A percentile compares a stretch with the other conserved stretches of the same genome.
These are phyloP conservation scores for Sphaerulina musiva DNA, from an alignment of 2,329 filamentous ascomycete species.

Conservation along the genomic window DNA sequence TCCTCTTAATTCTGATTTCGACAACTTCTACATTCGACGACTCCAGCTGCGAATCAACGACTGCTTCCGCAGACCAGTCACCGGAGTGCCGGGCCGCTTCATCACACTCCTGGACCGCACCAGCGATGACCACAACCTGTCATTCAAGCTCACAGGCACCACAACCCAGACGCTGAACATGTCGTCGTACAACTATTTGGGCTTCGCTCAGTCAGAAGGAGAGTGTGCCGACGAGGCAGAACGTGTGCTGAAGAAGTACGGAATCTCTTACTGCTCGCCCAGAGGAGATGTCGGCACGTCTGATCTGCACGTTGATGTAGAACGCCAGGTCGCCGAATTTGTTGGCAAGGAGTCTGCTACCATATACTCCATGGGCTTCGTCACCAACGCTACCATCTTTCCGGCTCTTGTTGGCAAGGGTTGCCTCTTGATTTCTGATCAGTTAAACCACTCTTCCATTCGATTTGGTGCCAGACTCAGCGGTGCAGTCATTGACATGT, in stretches of 20 bases:
- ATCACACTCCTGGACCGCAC: slow-evolving; percentile 88
- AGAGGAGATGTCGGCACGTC: slow-evolving; percentile 78
- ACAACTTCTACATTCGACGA: slow-evolving; percentile 93
- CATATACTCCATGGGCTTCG: slow-evolving; percentile 98
- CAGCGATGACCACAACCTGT: slow-evolving; percentile 84
- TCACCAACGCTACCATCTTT: slow-evolving; percentile 90
- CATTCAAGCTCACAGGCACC: slow-evolving; percentile 83
- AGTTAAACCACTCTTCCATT: slow-evolving; percentile 96
- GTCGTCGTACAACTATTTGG: slow-evolving; percentile 99
- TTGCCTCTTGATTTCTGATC: slow-evolving; percentile 89
- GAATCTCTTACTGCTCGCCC: slow-evolving; percentile 73
- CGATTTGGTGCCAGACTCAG: slow-evolving; percentile 90
- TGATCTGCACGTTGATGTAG: slow-evolving; percentile 81
- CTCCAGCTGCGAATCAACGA: slow-evolving; percentile 94
- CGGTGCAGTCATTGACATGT: slow-evolving; percentile 88
- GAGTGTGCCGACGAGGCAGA: slow-evolving; percentile 93
- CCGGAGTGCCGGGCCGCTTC: slow-evolving; percentile 86
- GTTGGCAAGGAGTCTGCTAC: slow-evolving; percentile 91
- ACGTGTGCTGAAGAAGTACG: slow-evolving; percentile 75
- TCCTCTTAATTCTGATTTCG: slow-evolving; percentile 93
- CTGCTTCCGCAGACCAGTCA: slow-evolving; percentile 87
- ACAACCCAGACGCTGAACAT: slow-evolving; percentile 93
- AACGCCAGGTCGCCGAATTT: slow-evolving; percentile 80
- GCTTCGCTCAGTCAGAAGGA: slow-evolving; percentile 94
- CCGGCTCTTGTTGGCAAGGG: slow-evolving; percentile 88